phyloP scores from a whole-genome alignment of 257 asterid genomes.

The Hygrophila difformis region DNA sequence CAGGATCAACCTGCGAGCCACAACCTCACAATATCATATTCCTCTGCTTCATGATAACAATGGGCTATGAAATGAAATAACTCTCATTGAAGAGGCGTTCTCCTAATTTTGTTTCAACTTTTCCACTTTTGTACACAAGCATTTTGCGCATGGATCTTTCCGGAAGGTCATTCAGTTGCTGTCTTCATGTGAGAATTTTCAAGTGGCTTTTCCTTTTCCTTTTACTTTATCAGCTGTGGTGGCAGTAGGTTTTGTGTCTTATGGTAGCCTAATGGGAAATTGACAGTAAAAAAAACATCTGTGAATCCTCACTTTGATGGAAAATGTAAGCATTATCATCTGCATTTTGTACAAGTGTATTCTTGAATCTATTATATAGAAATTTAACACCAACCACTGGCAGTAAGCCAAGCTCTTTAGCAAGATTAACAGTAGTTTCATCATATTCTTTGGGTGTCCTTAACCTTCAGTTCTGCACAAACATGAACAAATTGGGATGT shows the following conservation, averaged over 20 bases:
- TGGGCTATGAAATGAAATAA: conserved; percentile 16
- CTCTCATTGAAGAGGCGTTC: conserved; percentile 59
- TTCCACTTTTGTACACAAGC: conserved; percentile 81
- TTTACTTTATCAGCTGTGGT: conserved; percentile 10
- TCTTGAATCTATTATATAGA: conserved; percentile 17
- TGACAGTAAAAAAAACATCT: conserved; percentile 42
- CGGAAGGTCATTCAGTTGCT: conserved; percentile 36
- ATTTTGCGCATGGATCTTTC: conserved; percentile 66
- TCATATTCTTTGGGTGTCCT: conserved; percentile 34
- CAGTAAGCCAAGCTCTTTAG: conserved; percentile 61
- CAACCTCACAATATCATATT: conserved; percentile 1
- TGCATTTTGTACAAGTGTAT: neutral
- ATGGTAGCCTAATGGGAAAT: conserved; percentile 47
- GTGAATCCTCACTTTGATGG: conserved; percentile 9
- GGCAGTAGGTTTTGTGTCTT: conserved; percentile 9
- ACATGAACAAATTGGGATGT: too few relatives aligned
- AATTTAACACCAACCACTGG: too few relatives aligned
- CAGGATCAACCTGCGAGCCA: conserved; percentile 59
- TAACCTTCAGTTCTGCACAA: conserved; percentile 43
- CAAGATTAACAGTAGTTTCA: conserved; percentile 37
- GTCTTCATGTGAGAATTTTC: conserved; percentile 13
- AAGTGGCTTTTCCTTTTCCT: conserved; percentile 14
- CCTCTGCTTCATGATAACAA: conserved; percentile 3
- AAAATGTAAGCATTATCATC: neutral
- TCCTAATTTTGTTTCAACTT: conserved; percentile 65